phyloP scores from a whole-genome alignment of 208 protist species.

The Leishmania arabica region DNA sequence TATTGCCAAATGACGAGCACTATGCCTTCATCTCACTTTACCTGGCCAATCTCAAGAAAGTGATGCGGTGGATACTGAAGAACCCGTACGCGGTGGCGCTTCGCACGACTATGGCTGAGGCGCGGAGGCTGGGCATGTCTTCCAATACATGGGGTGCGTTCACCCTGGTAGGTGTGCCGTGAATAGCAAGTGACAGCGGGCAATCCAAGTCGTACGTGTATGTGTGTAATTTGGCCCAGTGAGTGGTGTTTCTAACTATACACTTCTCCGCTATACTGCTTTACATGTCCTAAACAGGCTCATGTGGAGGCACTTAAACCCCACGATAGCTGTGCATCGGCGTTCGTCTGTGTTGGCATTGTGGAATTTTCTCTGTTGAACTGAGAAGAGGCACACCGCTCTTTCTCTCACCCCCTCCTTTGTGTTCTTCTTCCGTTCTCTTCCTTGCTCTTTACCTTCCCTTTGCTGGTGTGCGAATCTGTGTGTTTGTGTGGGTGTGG shows the following conservation, averaged over 20 bases:
- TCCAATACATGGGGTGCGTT: conserved; percentile 66
- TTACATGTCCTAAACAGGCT: neutral
- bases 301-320: neutral
- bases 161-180: conserved; percentile 77
- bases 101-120: conserved; percentile 56
- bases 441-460: neutral
- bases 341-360: neutral
- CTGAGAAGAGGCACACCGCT: neutral
- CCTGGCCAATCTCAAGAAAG: conserved; percentile 45
- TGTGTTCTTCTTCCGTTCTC: neutral
- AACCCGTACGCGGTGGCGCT: conserved; percentile 80
- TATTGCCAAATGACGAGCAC: conserved; percentile 50
- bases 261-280: neutral
- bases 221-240: neutral
- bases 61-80: conserved; percentile 46
- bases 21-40: conserved; percentile 58
- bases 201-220: neutral
- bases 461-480: neutral
- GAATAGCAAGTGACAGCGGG: neutral
- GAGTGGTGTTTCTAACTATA: neutral
- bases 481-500: neutral
- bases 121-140: conserved; percentile 33
- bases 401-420: neutral
- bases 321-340: neutral
- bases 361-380: neutral